phyloP scores from a whole-genome alignment of 2,329 filamentous ascomycete genomes.

The Hypoxylon sp. region DNA sequence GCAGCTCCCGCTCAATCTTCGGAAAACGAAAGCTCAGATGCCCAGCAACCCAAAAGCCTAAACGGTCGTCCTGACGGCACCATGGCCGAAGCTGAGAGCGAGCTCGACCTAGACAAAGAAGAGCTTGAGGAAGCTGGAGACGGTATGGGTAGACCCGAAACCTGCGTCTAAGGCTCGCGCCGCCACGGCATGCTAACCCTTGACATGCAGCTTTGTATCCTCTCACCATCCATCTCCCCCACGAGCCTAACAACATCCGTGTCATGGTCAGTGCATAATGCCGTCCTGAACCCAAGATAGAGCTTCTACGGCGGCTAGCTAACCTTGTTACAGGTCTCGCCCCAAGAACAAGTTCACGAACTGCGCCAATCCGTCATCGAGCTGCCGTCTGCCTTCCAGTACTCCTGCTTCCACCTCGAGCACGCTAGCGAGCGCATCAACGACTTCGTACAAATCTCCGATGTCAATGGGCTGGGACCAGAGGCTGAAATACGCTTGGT shows the following conservation, averaged over 20 bases:
- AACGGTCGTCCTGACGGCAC: slow-evolving; percentile 37
- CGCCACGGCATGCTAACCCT: slow-evolving; percentile 17
- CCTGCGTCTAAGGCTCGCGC: background rate
- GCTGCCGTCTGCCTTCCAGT: slow-evolving; percentile 89
- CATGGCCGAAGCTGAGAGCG: slow-evolving; percentile 23
- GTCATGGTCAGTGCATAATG: slow-evolving; percentile 72
- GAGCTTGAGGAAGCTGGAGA: slow-evolving; percentile 43
- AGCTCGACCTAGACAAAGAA: slow-evolving; percentile 29
- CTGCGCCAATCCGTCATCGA: slow-evolving; percentile 97
- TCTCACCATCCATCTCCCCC: slow-evolving; percentile 81
- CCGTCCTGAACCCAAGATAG: slow-evolving; percentile 6
- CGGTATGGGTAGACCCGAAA: slow-evolving; percentile 33
- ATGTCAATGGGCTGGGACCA: slow-evolving; percentile 79
- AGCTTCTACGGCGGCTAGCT: slow-evolving; percentile 32
- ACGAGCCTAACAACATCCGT: slow-evolving; percentile 79
- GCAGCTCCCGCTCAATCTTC: slow-evolving; percentile 32
- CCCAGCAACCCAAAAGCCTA: slow-evolving; percentile 36
- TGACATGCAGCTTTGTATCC: slow-evolving; percentile 57
- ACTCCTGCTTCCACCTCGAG: slow-evolving; percentile 98
- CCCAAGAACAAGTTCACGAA: slow-evolving; percentile 96
- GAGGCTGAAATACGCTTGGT: slow-evolving; percentile 83
- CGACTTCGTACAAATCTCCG: slow-evolving; percentile 90
- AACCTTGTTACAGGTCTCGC: slow-evolving; percentile 70
- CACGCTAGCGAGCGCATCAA: slow-evolving; percentile 89
- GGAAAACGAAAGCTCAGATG: slow-evolving; percentile 2